Base-by-base conservation (phyloP, 108 stramenopile genomes). In the Discostella stelligeroides region DNA sequence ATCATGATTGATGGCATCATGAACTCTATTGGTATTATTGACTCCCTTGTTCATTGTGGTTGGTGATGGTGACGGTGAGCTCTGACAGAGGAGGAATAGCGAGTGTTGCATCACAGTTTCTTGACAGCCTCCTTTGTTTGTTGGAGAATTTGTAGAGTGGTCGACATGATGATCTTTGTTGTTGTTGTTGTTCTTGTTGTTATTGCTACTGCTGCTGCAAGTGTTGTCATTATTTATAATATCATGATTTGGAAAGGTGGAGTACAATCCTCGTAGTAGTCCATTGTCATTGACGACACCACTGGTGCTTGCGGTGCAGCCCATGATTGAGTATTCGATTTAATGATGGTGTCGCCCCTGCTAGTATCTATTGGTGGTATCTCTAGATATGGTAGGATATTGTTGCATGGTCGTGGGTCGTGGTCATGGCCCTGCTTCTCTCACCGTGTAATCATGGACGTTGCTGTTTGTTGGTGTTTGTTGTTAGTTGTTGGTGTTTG, bases 241-340 rank as follows among this genome's bases (percentile, higher is more conserved):
- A n/a, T n/a, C n/a, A n/a, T n/a, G n/a, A n/a, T n/a, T n/a, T 4
- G n/a, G 15, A 11, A 17, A 17, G 43, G n/a, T 8, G 43, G 13
- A 17, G 54, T 55, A 27, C 11, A 29, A 11, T 50, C 17, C 46
- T 18, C 46, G 4, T 2, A 47, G 20, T 18, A 50, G 49, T 8
- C 14, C 49, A 18, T 50, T 24, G 8, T 9, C 49, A 18, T 8
- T 24, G 49, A 15, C 49, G 54, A 4, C 54, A 29, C 14, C 54
- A 24, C 25, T 20, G 54, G 54, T 15, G 27, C 54, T 55, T 14
- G 54, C 54, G 28, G 54, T 15, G 54, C 54, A 55, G 28, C 54
- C 54, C 54, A 55, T 55, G 43, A 17, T 45, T 4, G 6, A 34
- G n/a, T n/a, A n/a, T n/a, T 34, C 34, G 6, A 34, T 34, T 34